These are phyloP conservation scores for Eucalyptus tenuipes DNA, from an alignment of 345 rosid species.

Conservation along the genomic window DNA sequence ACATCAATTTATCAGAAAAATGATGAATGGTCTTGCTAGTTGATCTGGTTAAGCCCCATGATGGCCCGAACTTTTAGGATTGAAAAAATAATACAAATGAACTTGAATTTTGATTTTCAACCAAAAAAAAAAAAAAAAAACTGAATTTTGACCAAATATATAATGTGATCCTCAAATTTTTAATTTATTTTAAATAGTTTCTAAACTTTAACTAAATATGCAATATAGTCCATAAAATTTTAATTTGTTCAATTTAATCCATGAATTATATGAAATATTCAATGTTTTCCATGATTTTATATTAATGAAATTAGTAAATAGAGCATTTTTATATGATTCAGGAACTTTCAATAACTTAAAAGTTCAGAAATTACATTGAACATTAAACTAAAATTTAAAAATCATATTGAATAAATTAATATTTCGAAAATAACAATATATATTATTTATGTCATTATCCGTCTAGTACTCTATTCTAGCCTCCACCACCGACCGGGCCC, in stretches of 20 bases:
- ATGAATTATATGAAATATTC: rapidly evolving
- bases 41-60: not conserved
- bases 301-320: rapidly evolving
- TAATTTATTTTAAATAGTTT: no score
- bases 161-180: rapidly evolving
- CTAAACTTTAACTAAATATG: no score
- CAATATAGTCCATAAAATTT: rapidly evolving
- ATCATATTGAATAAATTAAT: rapidly evolving
- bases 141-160: rapidly evolving
- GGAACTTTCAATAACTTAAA: rapidly evolving
- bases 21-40: not conserved
- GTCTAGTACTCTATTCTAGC: no score
- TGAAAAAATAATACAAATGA: not conserved
- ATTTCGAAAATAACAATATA: no score
- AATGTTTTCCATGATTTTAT: no score
- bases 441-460: not conserved
- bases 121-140: no score
- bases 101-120: no score
- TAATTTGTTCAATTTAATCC: no score
- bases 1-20: not conserved
- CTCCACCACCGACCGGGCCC: not conserved
- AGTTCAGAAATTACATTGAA: no score
- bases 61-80: rapidly evolving
- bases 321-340: rapidly evolving
- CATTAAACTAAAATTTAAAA: rapidly evolving